Base-by-base conservation (phyloP, 495 filamentous ascomycete genomes). In the Sabuloglossum arenarium region DNA sequence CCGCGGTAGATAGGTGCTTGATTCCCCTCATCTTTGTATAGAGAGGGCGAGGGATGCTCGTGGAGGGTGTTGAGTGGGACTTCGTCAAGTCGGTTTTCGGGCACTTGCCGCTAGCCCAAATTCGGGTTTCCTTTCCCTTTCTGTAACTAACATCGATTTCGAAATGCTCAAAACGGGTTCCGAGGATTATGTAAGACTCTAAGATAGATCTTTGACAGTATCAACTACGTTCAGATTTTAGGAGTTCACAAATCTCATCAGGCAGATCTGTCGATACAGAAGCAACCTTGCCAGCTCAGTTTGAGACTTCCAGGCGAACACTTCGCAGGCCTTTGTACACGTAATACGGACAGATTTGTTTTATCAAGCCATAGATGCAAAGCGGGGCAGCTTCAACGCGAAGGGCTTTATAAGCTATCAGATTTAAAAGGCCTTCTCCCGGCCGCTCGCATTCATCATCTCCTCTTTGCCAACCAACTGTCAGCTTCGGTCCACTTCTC, bases 401-500 rank as follows among this genome's bases (percentile, higher is more conserved):
- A 43, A 19, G 16, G 39, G 12, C 10, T 5, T 4, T 21, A 23
- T 43, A 10, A 43, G 39, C 16, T 10, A 6, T 6, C 34, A 37
- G 10, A 1, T 14, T 12, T 10, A 9, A 23, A n/a, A 19, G n/a
- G n/a, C 16, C 19, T 21, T 21, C n/a, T 19, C n/a, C 21, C 6
- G 9, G 16, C 39, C 10, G 39, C 16, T 21, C 39, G 39, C 19
- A 43, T 21, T 9, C 47, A 19, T 70, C 62, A 80, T 59, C 72
- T 67, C 60, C 75, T 70, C 55, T 68, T 64, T 19, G 68, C 68
- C 31, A 89, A 68, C 69, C 84, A 88, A 50, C 70, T 73, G 58
- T 80, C 76, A 0, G 83, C 82, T 61, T 80, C 77, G 37, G 76
- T 71, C 79, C 81, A 85, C 37, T 73, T 66, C 54, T 73, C 72